These are phyloP conservation scores for Micractinium conductrix DNA, from an alignment of 139 green algal species.

Conservation along the genomic window DNA sequence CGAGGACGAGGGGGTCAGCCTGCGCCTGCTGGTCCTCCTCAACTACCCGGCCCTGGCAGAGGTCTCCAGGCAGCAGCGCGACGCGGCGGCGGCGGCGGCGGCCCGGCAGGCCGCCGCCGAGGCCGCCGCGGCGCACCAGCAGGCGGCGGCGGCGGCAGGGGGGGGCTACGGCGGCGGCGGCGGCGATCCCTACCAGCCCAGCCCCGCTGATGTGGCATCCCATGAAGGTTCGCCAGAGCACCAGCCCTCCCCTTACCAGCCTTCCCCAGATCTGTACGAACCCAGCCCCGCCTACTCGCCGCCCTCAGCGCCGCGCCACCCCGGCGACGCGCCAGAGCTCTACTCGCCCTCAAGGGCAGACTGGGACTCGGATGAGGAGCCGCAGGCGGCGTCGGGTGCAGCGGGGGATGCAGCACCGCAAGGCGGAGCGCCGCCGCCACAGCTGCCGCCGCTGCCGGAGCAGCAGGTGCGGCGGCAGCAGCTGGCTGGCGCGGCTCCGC, in stretches of 20 bases:
- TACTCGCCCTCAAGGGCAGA: conserved; percentile 9
- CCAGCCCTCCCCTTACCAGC: too few species aligned
- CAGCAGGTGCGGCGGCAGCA: background rate
- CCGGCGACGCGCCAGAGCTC: background rate
- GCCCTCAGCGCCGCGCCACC: background rate
- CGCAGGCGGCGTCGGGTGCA: background rate
- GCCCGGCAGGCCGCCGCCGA: background rate
- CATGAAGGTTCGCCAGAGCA: too few species aligned
- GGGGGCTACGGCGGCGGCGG: background rate
- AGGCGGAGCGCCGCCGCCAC: too few species aligned
- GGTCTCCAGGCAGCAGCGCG: conserved; percentile 1
- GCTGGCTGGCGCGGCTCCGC: background rate
- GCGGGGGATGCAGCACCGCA: background rate
- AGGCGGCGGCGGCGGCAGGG: background rate
- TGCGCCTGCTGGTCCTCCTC: conserved; percentile 27
- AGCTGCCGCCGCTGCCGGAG: background rate
- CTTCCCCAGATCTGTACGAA: background rate
- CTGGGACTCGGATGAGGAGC: background rate
- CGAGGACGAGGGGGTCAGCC: conserved; percentile 34
- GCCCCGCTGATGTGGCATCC: background rate
- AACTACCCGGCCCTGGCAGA: conserved; percentile 1
- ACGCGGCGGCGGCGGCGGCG: background rate
- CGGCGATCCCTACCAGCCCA: background rate
- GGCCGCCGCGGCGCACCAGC: background rate
- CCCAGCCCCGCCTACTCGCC: conserved; percentile 8